A percentile compares a stretch with the other conserved stretches of the same genome.
Evolutionary conservation across 2,329 filamentous ascomycete species (phyloP).

Genomic region (Venturia aucupariae): DNA sequence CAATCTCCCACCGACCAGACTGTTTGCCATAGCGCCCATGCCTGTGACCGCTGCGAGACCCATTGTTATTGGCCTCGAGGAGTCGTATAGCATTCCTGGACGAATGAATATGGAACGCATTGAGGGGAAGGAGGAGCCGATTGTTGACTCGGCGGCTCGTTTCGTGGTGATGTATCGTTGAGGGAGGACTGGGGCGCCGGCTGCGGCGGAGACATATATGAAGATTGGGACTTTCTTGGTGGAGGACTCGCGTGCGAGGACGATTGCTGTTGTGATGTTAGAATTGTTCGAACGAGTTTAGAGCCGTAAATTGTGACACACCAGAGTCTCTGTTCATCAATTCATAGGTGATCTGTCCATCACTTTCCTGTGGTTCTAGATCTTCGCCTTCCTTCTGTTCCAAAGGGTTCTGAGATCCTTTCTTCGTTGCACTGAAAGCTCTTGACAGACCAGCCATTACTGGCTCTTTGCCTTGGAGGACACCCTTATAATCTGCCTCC

Average conservation of each 20-base stretch:
- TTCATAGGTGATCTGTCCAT: slow-evolving; percentile 85
- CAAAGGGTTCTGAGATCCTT: slow-evolving; percentile 59
- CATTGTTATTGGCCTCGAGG: slow-evolving; percentile 69
- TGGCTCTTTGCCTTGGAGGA: slow-evolving; percentile 74
- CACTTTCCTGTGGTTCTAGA: slow-evolving; percentile 53
- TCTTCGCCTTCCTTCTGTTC: slow-evolving; percentile 48
- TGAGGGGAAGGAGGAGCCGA: slow-evolving; percentile 60
- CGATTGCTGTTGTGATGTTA: slow-evolving; percentile 51
- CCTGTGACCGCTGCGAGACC: slow-evolving; percentile 73
- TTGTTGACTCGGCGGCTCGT: slow-evolving; percentile 73
- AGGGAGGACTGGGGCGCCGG: slow-evolving; percentile 75
- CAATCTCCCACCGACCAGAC: slow-evolving; percentile 64
- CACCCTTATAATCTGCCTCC: slow-evolving; percentile 95
- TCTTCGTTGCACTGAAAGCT: slow-evolving; percentile 62
- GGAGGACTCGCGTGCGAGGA: slow-evolving; percentile 68
- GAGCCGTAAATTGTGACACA: slow-evolving; percentile 22
- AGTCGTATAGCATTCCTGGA: slow-evolving; percentile 83
- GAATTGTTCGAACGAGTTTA: background rate
- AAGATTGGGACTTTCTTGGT: slow-evolving; percentile 59
- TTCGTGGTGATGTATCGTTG: slow-evolving; percentile 84
- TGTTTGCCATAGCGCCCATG: slow-evolving; percentile 67
- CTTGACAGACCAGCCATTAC: slow-evolving; percentile 68
- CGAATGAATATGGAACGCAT: slow-evolving; percentile 77
- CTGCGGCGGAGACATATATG: slow-evolving; percentile 81
- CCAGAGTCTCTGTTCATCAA: slow-evolving; percentile 85